These are phyloP conservation scores for Hygrocybe coccinea DNA, from an alignment of 768 basidiomycete genomes.

Conservation along the genomic window DNA sequence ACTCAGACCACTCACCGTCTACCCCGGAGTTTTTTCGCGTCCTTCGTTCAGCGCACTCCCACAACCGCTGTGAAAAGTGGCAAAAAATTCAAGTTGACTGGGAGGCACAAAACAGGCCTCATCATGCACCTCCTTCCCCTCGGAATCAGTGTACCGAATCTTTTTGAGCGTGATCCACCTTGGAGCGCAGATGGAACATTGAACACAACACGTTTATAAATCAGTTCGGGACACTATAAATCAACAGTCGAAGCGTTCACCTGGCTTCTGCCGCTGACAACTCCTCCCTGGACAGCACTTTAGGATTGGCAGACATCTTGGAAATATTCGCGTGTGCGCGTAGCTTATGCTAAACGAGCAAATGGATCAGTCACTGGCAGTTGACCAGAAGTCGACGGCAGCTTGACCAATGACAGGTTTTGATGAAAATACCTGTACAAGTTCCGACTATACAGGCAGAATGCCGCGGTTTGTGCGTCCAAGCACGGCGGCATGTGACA, in stretches of 20 bases:
- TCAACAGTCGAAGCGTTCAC: background rate
- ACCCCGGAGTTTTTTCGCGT: conserved; percentile 72
- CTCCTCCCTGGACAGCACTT: background rate
- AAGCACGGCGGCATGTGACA: too few relatives aligned
- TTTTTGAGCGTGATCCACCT: conserved; percentile 87
- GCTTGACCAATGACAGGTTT: too few relatives aligned
- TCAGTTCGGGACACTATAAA: background rate
- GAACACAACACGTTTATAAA: background rate
- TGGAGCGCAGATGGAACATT: background rate
- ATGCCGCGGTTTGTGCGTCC: background rate
- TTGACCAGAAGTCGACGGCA: too few relatives aligned
- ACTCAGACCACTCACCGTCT: conserved; percentile 54
- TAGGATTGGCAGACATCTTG: background rate
- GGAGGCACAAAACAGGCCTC: background rate
- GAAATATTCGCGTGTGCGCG: too few relatives aligned
- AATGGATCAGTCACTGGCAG: too few relatives aligned
- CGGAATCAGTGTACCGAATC: conserved; percentile 73
- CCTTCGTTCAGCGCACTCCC: conserved; percentile 86
- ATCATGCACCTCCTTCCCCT: conserved; percentile 61
- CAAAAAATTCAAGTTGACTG: background rate
- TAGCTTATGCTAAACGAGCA: too few relatives aligned
- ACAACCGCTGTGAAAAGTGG: conserved; percentile 51
- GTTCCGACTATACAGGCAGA: too few relatives aligned
- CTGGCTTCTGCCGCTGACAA: background rate
- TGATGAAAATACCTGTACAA: too few relatives aligned